Conservation (phyloP, 2,329 filamentous ascomycete species). For the Venturia nashicola region DNA sequence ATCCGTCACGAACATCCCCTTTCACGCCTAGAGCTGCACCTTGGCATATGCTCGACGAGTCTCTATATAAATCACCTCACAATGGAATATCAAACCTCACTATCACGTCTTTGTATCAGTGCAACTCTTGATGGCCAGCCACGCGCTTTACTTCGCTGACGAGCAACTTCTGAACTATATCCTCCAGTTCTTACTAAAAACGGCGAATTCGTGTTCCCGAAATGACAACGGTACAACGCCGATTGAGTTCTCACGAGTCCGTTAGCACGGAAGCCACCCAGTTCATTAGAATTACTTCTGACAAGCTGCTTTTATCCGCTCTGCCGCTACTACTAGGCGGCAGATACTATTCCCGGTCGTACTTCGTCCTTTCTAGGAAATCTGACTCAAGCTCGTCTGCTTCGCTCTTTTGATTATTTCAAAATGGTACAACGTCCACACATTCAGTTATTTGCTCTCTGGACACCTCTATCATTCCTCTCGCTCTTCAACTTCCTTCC, state of each 20-base stretch:
- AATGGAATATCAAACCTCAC: neutral
- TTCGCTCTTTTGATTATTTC: neutral
- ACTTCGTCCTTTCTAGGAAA: neutral
- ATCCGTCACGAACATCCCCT: neutral
- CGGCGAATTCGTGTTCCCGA: neutral
- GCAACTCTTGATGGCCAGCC: neutral
- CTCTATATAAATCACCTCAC: neutral
- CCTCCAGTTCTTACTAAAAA: neutral
- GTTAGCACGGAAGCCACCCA: neutral
- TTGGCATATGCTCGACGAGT: neutral
- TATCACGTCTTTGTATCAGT: neutral
- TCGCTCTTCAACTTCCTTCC: neutral
- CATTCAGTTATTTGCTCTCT: no score
- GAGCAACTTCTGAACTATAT: neutral
- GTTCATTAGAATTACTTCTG: neutral
- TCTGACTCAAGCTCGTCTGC: neutral
- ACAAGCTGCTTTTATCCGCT: neutral
- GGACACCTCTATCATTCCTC: neutral
- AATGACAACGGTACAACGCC: neutral
- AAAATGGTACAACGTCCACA: neutral
- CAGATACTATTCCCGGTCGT: neutral
- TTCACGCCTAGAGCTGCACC: neutral
- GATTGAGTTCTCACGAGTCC: neutral
- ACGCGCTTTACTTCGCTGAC: neutral
- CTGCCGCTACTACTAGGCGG: neutral